A percentile compares a stretch with the other conserved stretches of the same genome.
Evolutionary conservation across 345 rosid genomes (phyloP).

Genomic region (Eucalyptus polyanthemos): DNA sequence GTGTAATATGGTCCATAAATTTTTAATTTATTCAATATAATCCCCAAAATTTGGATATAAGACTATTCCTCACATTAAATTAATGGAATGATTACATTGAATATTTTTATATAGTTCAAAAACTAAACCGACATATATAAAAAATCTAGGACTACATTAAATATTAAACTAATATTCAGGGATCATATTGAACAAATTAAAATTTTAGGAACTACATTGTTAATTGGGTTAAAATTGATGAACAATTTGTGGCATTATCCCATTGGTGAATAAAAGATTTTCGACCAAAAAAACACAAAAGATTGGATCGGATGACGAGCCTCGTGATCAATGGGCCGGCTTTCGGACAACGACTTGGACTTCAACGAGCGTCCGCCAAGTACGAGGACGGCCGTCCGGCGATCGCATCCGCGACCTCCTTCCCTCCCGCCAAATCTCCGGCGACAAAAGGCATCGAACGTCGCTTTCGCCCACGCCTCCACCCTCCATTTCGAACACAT

Average conservation of each 20-base stretch:
- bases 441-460: neutral
- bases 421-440: neutral
- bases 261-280: neutral
- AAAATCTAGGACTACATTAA: rapidly evolving
- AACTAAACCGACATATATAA: rapidly evolving
- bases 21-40: too few relatives aligned
- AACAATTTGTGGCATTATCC: too few relatives aligned
- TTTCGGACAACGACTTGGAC: neutral
- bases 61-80: too few relatives aligned
- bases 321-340: neutral
- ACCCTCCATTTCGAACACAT: neutral
- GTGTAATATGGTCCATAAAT: rapidly evolving
- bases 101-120: too few relatives aligned
- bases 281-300: neutral
- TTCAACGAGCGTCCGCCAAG: neutral
- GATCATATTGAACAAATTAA: too few relatives aligned
- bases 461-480: neutral
- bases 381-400: neutral
- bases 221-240: too few relatives aligned
- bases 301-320: neutral
- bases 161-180: rapidly evolving
- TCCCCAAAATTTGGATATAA: rapidly evolving
- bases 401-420: neutral
- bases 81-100: too few relatives aligned
- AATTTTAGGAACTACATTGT: too few relatives aligned